Evolutionary conservation across 768 basidiomycete species (phyloP), one percentile per base, ranked within the genome.

Genomic region (Boletellus ananas): DNA sequence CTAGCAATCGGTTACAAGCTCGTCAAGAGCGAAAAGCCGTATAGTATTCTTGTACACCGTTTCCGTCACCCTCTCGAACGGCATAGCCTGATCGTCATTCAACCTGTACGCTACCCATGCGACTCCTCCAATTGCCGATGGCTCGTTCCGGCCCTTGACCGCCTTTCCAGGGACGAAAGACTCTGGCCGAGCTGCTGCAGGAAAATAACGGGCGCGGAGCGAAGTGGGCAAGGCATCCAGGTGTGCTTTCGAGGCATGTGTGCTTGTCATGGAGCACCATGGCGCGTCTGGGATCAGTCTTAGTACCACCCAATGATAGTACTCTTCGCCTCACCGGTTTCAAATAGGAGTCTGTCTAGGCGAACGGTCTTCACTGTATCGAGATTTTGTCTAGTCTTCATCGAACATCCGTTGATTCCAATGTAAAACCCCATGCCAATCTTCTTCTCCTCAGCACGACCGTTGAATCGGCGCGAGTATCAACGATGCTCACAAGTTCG

Each of bases 81-180:
- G 50, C 6, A 78, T 61, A 2, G 6, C 10, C 29, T 11, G 29
- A 29, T 70, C 74, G 33, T 75, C 69, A 16, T 76, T 70, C 36
- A 82, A 54, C 51, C 63, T 64, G 57, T 75, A 74, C 11, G 90
- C 71, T 11, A 88, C 80, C 81, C 85, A 89, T 18, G 87, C 90
- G 10, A 91, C 80, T 21, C 76, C 78, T 6, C 84, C 85, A 20
- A 85, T 77, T 2, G 77, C 70, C 33, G 66, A 70, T 4, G 90
- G 87, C 59, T 92, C 90, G 57, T 85, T 89, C 36, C 90, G 73
- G 3, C 88, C 86, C 67, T 90, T 91, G 37, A 90, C 82, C 3
- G 80, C 71, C 52, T 76, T 79, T 1, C 83, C 85, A 10, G 58
- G 56, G 20, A 74, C 70, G 60, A 84, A 89, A 1, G 75, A 73